Conservation (phyloP, 345 rosid species). For the Salix caprea region DNA sequence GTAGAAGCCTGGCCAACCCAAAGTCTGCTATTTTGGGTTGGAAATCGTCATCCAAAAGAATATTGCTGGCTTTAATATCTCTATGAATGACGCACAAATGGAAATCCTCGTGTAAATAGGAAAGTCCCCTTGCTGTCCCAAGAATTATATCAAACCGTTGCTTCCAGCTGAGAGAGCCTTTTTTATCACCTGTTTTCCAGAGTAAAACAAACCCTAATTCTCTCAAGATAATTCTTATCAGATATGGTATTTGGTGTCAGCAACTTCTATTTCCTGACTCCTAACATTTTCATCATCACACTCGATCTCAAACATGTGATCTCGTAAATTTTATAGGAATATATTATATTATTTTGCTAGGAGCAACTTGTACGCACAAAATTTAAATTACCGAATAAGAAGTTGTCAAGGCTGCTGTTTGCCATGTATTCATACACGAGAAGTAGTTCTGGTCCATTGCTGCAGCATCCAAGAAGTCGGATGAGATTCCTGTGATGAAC, state of each 20-base stretch:
- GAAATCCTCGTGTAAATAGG: constrained; percentile 49
- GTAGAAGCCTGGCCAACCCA: constrained; percentile 48
- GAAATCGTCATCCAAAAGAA: constrained; percentile 36
- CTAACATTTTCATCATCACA: no score
- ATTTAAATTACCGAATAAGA: constrained; percentile 28
- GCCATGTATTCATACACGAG: constrained; percentile 51
- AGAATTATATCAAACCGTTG: constrained; percentile 42
- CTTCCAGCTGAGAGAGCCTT: constrained; percentile 39
- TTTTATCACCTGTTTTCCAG: constrained; percentile 23
- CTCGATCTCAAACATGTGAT: no score
- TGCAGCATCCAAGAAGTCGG: constrained; percentile 47
- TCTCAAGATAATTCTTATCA: no score
- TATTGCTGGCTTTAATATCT: constrained; percentile 46
- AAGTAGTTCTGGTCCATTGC: constrained; percentile 39
- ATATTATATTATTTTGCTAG: no score
- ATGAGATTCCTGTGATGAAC: constrained; percentile 51
- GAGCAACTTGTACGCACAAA: no score
- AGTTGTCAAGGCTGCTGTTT: constrained; percentile 41
- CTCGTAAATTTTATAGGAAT: no score
- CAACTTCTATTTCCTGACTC: no score
- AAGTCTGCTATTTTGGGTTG: constrained; percentile 54
- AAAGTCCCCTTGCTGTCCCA: constrained; percentile 46
- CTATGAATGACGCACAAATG: constrained; percentile 49
- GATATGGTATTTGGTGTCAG: no score
- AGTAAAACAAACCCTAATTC: not conserved